These are phyloP conservation scores for Podaxis sp. DNA, from an alignment of 768 basidiomycete genomes.

Conservation along the genomic window DNA sequence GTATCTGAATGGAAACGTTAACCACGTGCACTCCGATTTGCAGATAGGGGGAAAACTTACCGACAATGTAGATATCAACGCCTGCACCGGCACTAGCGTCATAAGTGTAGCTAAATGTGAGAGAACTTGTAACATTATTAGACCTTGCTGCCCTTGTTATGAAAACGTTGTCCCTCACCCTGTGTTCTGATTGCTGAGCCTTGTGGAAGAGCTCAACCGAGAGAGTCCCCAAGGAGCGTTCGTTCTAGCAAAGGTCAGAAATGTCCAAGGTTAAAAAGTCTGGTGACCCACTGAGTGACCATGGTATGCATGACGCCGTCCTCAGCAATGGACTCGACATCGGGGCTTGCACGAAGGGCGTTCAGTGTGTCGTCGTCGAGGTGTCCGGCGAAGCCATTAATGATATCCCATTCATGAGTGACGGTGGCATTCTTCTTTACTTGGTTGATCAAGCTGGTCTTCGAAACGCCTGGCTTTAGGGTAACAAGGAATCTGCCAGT, in stretches of 20 bases:
- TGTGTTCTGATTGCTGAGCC: conserved; percentile 16
- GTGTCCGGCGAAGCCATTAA: conserved; percentile 33
- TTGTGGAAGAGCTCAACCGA: conserved; percentile 22
- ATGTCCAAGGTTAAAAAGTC: no score
- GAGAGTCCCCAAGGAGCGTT: conserved; percentile 29
- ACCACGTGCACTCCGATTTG: not conserved
- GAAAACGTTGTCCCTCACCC: not conserved
- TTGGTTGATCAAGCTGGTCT: conserved; percentile 16
- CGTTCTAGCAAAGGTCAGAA: not conserved
- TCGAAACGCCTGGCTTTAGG: conserved; percentile 26
- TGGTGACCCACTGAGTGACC: conserved; percentile 19
- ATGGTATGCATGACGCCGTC: conserved; percentile 28
- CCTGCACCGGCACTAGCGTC: conserved; percentile 21
- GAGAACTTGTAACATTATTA: conserved; percentile 2
- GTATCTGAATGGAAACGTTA: conserved; percentile 18
- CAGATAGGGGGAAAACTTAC: conserved; percentile 18
- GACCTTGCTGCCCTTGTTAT: not conserved
- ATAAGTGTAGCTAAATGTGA: conserved; percentile 22
- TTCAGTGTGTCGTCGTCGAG: conserved; percentile 23
- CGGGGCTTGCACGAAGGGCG: conserved; percentile 22
- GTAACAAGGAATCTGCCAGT: conserved; percentile 29
- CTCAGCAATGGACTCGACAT: conserved; percentile 28
- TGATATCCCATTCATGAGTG: conserved; percentile 23
- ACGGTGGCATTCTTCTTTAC: conserved; percentile 11
- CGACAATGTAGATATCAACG: conserved; percentile 38